Conservation (phyloP, 768 basidiomycete genomes). For the Tricholoma hemisulphureum region DNA sequence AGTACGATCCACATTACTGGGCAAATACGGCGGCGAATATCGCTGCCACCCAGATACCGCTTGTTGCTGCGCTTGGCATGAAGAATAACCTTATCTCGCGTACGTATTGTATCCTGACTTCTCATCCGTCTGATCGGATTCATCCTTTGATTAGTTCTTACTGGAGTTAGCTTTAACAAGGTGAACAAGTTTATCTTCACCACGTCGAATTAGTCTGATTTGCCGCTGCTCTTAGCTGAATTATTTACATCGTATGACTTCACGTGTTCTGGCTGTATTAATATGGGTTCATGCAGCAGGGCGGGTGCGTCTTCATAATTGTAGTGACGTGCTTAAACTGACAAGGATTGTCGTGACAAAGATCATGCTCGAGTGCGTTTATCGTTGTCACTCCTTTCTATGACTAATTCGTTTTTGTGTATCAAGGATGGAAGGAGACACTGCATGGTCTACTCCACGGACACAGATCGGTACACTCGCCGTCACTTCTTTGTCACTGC, state of each 20-base stretch:
- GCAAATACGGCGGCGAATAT: conserved; percentile 29
- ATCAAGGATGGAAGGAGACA: conserved; percentile 8
- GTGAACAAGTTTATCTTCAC: conserved; percentile 14
- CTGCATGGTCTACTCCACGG: conserved; percentile 19
- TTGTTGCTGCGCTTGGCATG: neutral
- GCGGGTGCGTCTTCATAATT: conserved; percentile 30
- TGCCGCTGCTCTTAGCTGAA: conserved; percentile 34
- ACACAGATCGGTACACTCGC: conserved; percentile 39
- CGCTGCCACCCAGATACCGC: conserved; percentile 8
- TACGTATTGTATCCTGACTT: conserved; percentile 11
- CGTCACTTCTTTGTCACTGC: conserved; percentile 36
- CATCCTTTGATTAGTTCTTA: conserved; percentile 29
- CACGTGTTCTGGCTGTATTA: conserved; percentile 45
- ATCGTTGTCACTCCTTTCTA: neutral
- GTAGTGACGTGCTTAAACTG: too few relatives aligned
- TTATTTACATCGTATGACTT: conserved; percentile 46
- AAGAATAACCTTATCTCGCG: conserved; percentile 51
- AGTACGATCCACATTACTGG: conserved; percentile 12
- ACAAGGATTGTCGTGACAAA: neutral
- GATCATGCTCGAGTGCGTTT: neutral
- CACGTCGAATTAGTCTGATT: neutral
- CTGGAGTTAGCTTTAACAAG: too few relatives aligned
- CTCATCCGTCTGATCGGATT: neutral
- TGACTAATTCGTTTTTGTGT: too few relatives aligned
- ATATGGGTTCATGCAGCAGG: conserved; percentile 49